Conservation (phyloP, 495 filamentous ascomycete species). For the Trichoderma virens region DNA sequence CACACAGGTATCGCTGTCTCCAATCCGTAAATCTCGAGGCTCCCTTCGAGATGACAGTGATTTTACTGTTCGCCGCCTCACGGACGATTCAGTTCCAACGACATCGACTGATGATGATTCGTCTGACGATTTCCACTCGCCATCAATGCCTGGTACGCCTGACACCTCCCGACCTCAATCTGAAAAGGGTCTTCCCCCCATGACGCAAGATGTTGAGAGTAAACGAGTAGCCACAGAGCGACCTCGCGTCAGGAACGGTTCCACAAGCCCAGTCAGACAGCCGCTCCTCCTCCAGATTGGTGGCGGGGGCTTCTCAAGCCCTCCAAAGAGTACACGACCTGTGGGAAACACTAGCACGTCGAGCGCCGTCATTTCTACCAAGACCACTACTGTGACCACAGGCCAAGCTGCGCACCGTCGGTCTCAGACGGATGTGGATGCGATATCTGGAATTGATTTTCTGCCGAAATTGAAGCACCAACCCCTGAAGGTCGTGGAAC, state of each 20-base stretch:
- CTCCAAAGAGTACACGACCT: not conserved
- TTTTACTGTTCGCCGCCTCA: slow-evolving; percentile 1
- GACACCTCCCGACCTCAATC: slow-evolving; percentile 40
- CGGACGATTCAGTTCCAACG: not conserved
- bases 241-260: not conserved
- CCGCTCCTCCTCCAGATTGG: not conserved
- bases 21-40: not conserved
- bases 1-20: not conserved
- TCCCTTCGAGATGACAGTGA: slow-evolving; percentile 2
- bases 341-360: too few relatives aligned
- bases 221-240: not conserved
- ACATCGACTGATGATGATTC: not conserved
- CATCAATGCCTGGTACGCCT: slow-evolving; percentile 24
- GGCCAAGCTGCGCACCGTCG: not conserved
- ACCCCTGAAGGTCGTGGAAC: slow-evolving; percentile 13
- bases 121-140: slow-evolving; percentile 6
- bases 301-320: not conserved
- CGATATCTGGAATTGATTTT: slow-evolving; percentile 18
- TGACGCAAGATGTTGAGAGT: slow-evolving; percentile 6
- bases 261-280: not conserved
- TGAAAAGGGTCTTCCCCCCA: slow-evolving; percentile 23
- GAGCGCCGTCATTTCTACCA: too few relatives aligned
- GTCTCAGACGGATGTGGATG: slow-evolving; percentile 1
- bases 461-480: slow-evolving; percentile 27
- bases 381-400: not conserved